phyloP scores from a whole-genome alignment of 1,284 basidiomycete species.

The Ceratorhiza oryzae-sativae region DNA sequence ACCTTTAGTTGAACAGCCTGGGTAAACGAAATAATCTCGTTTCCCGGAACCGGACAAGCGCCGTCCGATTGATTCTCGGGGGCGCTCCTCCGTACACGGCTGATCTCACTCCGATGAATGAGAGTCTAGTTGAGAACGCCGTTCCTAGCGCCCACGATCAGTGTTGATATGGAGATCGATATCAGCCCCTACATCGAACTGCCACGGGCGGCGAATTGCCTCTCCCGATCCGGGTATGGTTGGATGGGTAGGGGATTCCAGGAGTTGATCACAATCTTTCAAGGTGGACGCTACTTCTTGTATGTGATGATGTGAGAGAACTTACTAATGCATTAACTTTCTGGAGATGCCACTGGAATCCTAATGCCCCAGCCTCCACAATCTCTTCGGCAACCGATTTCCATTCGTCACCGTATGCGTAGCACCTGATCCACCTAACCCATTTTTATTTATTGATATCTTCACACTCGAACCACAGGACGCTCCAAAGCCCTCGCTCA shows the following conservation, averaged over 20 bases:
- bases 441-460: not conserved
- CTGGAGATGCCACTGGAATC: constrained; percentile 15
- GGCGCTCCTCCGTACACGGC: not conserved
- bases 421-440: not conserved
- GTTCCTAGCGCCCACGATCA: not conserved
- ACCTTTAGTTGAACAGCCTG: too few relatives aligned
- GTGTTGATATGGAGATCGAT: not conserved
- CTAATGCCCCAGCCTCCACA: constrained; percentile 25
- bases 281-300: not conserved
- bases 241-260: too few relatives aligned
- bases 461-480: constrained; percentile 17
- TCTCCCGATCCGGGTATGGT: too few relatives aligned
- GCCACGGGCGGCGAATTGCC: not conserved
- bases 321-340: not conserved
- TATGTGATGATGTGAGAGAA: too few relatives aligned
- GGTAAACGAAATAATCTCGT: too few relatives aligned
- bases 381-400: constrained; percentile 15
- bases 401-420: not conserved
- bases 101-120: not conserved
- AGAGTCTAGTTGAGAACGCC: not conserved
- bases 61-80: not conserved
- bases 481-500: constrained; percentile 5
- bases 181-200: not conserved
- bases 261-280: too few relatives aligned
- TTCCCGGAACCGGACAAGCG: not conserved